A percentile compares a stretch with the other conserved stretches of the same genome.
Evolutionary conservation across 2,329 filamentous ascomycete genomes (phyloP).

Genomic region (Cladosporium sp.): DNA sequence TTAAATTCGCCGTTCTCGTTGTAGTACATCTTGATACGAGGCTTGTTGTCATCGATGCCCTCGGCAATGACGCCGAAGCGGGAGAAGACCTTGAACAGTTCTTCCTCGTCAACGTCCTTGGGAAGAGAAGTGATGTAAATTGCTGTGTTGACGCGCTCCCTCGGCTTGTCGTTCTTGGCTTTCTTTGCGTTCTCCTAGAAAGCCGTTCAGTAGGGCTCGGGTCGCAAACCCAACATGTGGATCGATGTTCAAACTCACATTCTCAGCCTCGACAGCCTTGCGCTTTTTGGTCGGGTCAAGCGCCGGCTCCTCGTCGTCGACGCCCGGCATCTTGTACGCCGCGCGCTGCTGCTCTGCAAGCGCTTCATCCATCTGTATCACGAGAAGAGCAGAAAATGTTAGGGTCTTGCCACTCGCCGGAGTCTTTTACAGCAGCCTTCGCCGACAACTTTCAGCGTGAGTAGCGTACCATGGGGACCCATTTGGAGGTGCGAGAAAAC

Average conservation of each 20-base stretch:
- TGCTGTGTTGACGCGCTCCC: conserved; percentile 66
- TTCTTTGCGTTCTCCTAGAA: conserved; percentile 33
- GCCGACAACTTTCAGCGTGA: conserved; percentile 23
- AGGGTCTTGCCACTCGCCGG: conserved; percentile 30
- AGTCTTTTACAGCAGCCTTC: conserved; percentile 13
- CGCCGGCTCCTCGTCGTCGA: conserved; percentile 55
- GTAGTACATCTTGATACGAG: conserved; percentile 90
- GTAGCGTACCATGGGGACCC: conserved; percentile 66
- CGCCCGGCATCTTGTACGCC: conserved; percentile 62
- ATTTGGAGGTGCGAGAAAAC: conserved; percentile 69
- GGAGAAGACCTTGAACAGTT: conserved; percentile 82
- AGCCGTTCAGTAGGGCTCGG: background rate
- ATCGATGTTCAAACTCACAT: conserved; percentile 28
- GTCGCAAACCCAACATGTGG: background rate
- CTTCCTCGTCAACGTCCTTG: conserved; percentile 72
- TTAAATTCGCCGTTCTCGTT: conserved; percentile 84
- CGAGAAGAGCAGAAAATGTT: conserved; percentile 23
- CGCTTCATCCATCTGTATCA: conserved; percentile 59
- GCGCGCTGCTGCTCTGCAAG: conserved; percentile 62
- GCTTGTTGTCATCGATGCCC: conserved; percentile 83
- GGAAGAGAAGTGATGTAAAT: conserved; percentile 91
- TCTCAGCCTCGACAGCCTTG: conserved; percentile 41
- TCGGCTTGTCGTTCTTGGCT: conserved; percentile 50
- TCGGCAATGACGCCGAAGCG: conserved; percentile 92
- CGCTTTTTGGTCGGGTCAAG: conserved; percentile 42